These are phyloP conservation scores for Zymoseptoria tritici DNA, from an alignment of 2,329 filamentous ascomycete species.

Conservation along the genomic window DNA sequence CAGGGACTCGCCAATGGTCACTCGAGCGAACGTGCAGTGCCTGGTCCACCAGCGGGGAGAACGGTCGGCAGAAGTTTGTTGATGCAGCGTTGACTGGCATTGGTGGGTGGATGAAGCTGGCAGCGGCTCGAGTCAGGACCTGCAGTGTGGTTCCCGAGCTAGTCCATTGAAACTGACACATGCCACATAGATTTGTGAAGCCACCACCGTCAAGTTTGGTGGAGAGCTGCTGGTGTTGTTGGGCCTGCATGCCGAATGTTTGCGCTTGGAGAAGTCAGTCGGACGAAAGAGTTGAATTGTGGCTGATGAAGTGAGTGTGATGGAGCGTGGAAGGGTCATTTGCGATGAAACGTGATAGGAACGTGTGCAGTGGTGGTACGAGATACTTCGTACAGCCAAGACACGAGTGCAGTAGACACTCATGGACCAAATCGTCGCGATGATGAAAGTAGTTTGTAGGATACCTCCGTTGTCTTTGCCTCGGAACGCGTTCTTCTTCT, in stretches of 20 bases:
- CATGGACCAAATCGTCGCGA: too few relatives aligned
- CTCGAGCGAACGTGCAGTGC: neutral
- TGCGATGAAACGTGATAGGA: too few relatives aligned
- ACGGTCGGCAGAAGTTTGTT: neutral
- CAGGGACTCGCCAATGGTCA: neutral
- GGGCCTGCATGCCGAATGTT: neutral
- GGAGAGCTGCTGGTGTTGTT: neutral
- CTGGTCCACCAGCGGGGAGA: neutral
- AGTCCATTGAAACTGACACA: neutral
- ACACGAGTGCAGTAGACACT: too few relatives aligned
- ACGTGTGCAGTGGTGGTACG: too few relatives aligned
- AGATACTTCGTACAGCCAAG: too few relatives aligned
- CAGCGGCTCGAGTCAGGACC: neutral
- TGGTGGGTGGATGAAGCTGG: neutral
- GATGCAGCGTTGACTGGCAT: neutral
- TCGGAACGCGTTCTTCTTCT: too few relatives aligned
- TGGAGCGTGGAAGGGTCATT: too few relatives aligned
- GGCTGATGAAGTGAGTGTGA: too few relatives aligned
- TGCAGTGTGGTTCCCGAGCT: neutral
- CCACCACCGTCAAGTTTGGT: neutral
- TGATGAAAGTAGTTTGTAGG: too few relatives aligned
- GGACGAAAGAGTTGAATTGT: neutral
- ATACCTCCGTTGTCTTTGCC: too few relatives aligned
- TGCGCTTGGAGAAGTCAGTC: neutral
- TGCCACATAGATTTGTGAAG: neutral